Evolutionary conservation across 441 rosid genomes (phyloP).

Genomic region (Melastoma candidum): DNA sequence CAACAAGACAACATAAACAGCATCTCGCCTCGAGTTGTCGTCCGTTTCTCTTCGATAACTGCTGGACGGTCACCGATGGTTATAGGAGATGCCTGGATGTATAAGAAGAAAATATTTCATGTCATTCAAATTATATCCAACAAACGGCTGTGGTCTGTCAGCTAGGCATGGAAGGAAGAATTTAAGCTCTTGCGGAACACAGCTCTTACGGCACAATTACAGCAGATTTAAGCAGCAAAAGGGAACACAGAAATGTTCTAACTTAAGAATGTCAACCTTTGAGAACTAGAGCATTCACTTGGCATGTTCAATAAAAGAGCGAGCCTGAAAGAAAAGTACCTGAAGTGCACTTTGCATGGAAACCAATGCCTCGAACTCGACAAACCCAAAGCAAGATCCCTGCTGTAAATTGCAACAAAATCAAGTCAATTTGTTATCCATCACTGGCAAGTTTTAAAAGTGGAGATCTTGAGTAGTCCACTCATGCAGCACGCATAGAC

Average conservation of each 20-base stretch:
- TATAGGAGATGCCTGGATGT: slow-evolving; percentile 66
- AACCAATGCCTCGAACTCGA: slow-evolving; percentile 41
- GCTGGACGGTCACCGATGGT: slow-evolving; percentile 59
- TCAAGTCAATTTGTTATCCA: neutral
- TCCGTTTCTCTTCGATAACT: slow-evolving; percentile 74
- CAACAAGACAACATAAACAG: neutral
- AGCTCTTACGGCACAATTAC: no score
- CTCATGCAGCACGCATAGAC: neutral
- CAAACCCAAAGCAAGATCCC: slow-evolving; percentile 55
- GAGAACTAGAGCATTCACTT: no score
- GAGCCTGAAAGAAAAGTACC: slow-evolving; percentile 23
- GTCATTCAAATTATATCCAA: no score
- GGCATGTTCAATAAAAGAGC: no score
- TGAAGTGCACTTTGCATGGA: slow-evolving; percentile 45
- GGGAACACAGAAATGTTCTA: no score
- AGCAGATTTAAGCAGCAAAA: no score
- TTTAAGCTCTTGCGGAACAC: no score
- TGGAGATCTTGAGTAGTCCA: slow-evolving; percentile 1
- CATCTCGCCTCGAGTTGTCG: slow-evolving; percentile 56
- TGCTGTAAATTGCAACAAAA: slow-evolving; percentile 29
- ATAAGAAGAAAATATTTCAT: no score
- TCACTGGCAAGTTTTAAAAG: slow-evolving; percentile 8
- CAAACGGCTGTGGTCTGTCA: no score
- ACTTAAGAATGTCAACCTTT: no score
- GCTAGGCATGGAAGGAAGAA: no score